phyloP scores from a whole-genome alignment of 257 asterid genomes.

The Cruciata laevipes region DNA sequence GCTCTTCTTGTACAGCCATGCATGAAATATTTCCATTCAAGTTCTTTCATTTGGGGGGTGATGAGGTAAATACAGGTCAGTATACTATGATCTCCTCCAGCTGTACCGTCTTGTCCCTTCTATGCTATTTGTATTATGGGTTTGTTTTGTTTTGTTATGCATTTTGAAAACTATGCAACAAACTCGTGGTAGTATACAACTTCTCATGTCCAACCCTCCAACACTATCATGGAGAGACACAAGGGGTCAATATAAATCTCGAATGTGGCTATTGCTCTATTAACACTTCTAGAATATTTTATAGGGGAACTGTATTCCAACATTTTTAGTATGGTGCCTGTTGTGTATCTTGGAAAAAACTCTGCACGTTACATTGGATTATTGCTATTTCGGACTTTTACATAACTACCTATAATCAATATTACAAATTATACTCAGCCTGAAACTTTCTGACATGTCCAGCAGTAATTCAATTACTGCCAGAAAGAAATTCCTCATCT shows the following conservation, averaged over 20 bases:
- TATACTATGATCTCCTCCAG: constrained; percentile 6
- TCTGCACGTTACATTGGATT: not conserved
- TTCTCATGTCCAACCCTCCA: not conserved
- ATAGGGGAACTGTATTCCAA: not conserved
- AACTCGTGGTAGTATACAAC: not conserved
- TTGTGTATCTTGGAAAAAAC: not conserved
- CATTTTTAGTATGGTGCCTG: not conserved
- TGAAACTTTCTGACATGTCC: not conserved
- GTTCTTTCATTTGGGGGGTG: constrained; percentile 92
- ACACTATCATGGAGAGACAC: not conserved
- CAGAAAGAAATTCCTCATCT: not conserved
- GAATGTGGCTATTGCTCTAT: not conserved
- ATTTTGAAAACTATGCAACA: not conserved
- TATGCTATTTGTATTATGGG: not conserved
- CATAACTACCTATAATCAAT: not conserved
- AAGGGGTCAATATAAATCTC: not conserved
- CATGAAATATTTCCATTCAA: constrained; percentile 79
- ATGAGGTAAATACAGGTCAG: constrained; percentile 89
- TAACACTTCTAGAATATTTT: not conserved
- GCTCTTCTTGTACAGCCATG: constrained; percentile 49
- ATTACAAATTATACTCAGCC: not conserved
- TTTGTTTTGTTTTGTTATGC: not conserved
- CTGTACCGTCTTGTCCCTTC: not conserved
- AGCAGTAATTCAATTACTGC: not conserved
- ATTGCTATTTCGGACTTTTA: not conserved